Conservation (phyloP, 768 basidiomycete genomes). For the Suillus placidus region DNA sequence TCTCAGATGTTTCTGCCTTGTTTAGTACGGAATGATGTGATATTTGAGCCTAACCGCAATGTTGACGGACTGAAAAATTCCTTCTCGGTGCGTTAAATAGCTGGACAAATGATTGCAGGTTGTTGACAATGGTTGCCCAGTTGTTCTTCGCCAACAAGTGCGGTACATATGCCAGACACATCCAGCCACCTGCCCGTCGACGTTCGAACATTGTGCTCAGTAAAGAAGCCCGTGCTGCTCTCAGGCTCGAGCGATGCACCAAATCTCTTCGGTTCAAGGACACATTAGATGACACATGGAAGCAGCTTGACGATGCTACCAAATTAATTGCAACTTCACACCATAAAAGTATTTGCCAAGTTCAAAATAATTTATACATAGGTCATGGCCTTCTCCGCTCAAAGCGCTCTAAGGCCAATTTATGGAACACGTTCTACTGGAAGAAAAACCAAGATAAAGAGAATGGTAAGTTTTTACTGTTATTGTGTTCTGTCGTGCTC, state of each 20-base stretch:
- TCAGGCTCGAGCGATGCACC: not conserved
- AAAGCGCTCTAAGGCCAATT: constrained; percentile 5
- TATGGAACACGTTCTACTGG: constrained; percentile 16
- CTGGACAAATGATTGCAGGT: not conserved
- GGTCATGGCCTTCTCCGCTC: not conserved
- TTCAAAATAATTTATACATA: constrained; percentile 11
- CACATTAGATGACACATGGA: constrained; percentile 9
- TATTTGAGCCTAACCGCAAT: not conserved
- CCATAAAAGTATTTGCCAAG: constrained; percentile 13
- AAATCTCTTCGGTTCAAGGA: not conserved
- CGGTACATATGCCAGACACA: not conserved
- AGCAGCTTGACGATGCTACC: constrained; percentile 9
- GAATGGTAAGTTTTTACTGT: constrained; percentile 5
- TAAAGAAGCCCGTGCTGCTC: constrained; percentile 8
- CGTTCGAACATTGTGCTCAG: constrained; percentile 1
- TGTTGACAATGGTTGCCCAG: not conserved
- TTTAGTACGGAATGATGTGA: not conserved
- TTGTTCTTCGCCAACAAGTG: not conserved
- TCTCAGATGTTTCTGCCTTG: not conserved
- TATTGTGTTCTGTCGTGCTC: not conserved
- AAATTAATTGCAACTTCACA: constrained; percentile 1
- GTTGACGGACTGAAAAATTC: not conserved
- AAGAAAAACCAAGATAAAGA: constrained; percentile 8
- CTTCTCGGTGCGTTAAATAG: not conserved
- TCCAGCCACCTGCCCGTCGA: not conserved